Conservation (phyloP, 257 asterid genomes). For the Nicotiana knightiana region DNA sequence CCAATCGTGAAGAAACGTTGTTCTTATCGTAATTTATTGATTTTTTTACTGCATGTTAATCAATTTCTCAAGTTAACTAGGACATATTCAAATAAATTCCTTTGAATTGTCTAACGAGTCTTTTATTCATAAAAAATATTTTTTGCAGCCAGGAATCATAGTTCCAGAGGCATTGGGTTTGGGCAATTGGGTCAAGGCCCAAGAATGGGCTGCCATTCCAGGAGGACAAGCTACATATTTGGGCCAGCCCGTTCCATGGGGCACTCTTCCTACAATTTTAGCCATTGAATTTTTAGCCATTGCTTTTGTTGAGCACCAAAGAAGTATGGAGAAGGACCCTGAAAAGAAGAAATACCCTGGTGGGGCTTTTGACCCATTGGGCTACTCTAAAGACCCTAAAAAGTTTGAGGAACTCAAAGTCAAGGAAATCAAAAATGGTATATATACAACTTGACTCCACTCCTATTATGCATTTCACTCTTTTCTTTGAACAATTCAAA, state of each 20-base stretch:
- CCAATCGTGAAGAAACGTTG: too few species aligned
- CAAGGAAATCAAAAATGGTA: constrained; percentile 92
- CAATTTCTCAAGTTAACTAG: neutral
- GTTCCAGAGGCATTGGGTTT: constrained; percentile 87
- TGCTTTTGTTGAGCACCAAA: constrained; percentile 91
- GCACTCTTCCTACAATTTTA: constrained; percentile 84
- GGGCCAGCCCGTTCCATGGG: constrained; percentile 99
- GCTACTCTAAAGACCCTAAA: constrained; percentile 84
- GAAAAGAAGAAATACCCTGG: constrained; percentile 98
- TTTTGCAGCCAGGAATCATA: constrained; percentile 69
- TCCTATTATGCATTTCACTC: neutral
- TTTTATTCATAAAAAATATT: neutral
- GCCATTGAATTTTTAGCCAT: constrained; percentile 76
- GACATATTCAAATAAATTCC: neutral
- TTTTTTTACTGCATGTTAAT: neutral
- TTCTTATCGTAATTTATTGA: too few species aligned
- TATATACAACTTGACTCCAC: neutral
- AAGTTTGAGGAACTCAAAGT: constrained; percentile 67
- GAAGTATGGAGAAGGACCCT: constrained; percentile 86
- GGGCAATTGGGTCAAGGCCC: constrained; percentile 97
- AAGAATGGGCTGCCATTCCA: constrained; percentile 93
- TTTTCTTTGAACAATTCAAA: neutral
- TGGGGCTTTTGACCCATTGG: constrained; percentile 92
- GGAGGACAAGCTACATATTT: constrained; percentile 93
- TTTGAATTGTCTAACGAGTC: neutral